Evolutionary conservation across 2,329 filamentous ascomycete species (phyloP).

Genomic region (Penicillium verrucosum): DNA sequence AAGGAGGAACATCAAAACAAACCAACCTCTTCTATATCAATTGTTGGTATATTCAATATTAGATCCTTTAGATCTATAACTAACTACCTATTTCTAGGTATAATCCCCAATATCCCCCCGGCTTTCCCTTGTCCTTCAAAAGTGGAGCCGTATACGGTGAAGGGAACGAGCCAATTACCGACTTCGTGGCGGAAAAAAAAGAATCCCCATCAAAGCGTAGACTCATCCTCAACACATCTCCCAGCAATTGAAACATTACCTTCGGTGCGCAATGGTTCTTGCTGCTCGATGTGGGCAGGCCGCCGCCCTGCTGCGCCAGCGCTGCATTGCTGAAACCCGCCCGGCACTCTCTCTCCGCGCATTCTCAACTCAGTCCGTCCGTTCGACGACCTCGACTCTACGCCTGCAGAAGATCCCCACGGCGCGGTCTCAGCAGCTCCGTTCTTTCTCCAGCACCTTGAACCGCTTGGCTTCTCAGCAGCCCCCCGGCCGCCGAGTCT

Average conservation of each 20-base stretch:
- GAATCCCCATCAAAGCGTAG: conserved; percentile 18
- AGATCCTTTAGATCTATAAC: background rate
- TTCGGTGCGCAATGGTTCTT: conserved; percentile 44
- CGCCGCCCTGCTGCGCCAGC: conserved; percentile 41
- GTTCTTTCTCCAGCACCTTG: conserved; percentile 43
- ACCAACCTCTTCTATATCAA: background rate
- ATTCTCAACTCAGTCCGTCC: conserved; percentile 37
- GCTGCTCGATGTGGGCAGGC: conserved; percentile 46
- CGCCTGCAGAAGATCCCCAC: conserved; percentile 39
- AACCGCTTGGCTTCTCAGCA: conserved; percentile 53
- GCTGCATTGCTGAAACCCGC: conserved; percentile 39
- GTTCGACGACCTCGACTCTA: conserved; percentile 31
- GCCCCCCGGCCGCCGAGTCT: conserved; percentile 74
- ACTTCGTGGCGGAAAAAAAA: conserved; percentile 24
- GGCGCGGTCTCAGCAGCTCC: conserved; percentile 42
- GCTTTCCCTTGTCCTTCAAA: background rate
- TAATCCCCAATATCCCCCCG: background rate
- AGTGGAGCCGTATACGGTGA: conserved; percentile 27
- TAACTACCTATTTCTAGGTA: background rate
- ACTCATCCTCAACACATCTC: conserved; percentile 22
- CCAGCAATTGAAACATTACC: conserved; percentile 24
- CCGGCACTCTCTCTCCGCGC: conserved; percentile 37
- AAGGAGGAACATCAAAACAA: background rate
- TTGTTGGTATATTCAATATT: background rate
- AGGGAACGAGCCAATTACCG: conserved; percentile 22